A percentile compares a stretch with the other conserved stretches of the same genome.
Evolutionary conservation across 768 basidiomycete species (phyloP).

Genomic region (Russula lepida): DNA sequence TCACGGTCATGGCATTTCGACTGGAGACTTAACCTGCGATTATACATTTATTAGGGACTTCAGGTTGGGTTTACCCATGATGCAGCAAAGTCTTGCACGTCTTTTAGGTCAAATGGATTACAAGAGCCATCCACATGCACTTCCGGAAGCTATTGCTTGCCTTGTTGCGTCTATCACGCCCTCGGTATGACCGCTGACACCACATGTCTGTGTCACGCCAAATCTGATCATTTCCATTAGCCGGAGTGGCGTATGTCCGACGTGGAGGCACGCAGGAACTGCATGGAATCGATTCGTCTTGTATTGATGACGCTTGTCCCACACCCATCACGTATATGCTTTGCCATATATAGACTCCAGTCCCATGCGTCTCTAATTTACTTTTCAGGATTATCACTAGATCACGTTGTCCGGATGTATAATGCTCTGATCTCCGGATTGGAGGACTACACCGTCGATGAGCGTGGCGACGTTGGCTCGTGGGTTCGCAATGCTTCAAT

Average conservation of each 20-base stretch:
- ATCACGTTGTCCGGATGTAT: conserved; percentile 31
- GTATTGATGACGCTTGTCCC: conserved; percentile 40
- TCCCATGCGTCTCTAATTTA: not conserved
- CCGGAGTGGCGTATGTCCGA: conserved; percentile 33
- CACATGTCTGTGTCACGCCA: conserved; percentile 13
- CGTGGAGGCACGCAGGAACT: conserved; percentile 54
- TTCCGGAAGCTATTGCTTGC: conserved; percentile 47
- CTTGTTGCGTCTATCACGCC: conserved; percentile 47
- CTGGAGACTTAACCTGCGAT: conserved; percentile 7
- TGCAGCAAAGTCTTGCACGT: conserved; percentile 69
- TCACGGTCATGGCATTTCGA: not conserved
- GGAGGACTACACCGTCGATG: conserved; percentile 86
- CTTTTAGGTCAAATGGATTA: conserved; percentile 66
- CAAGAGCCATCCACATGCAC: conserved; percentile 41
- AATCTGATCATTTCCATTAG: conserved; percentile 25
- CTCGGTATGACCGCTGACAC: conserved; percentile 39
- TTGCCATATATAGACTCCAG: not conserved
- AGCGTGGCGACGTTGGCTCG: conserved; percentile 94
- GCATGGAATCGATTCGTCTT: conserved; percentile 39
- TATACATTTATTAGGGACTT: conserved; percentile 59
- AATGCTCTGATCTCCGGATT: conserved; percentile 60
- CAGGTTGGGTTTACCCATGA: conserved; percentile 37
- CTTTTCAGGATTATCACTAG: not conserved
- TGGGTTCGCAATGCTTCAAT: conserved; percentile 84
- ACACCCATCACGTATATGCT: conserved; percentile 36